Conservation (phyloP, 1,139 yeast species). For the Kazachstania sp. region DNA sequence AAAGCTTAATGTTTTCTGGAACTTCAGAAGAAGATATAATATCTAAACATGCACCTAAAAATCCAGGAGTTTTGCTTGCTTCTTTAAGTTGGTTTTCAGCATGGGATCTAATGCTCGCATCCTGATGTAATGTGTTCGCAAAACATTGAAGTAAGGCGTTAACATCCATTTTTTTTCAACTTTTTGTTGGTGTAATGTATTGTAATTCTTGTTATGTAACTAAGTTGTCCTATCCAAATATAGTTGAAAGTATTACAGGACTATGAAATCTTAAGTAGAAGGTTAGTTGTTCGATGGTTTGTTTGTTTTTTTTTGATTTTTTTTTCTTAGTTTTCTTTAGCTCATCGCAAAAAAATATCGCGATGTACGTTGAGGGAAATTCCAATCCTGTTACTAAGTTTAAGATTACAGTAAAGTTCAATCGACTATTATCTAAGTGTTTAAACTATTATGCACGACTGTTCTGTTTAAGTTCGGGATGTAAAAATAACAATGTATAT, state of each 20-base stretch:
- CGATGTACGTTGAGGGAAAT: not conserved
- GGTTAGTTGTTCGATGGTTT: too few relatives aligned
- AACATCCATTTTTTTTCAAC: constrained; percentile 47
- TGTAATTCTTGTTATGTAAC: not conserved
- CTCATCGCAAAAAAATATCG: not conserved
- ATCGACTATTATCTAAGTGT: not conserved
- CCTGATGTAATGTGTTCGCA: constrained; percentile 69
- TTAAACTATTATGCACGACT: too few relatives aligned
- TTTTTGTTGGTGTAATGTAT: not conserved
- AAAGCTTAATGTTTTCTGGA: constrained; percentile 52
- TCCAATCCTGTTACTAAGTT: too few relatives aligned
- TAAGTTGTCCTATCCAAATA: not conserved
- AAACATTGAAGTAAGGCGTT: constrained; percentile 64
- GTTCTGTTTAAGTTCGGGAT: too few relatives aligned
- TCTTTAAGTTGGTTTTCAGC: constrained; percentile 63
- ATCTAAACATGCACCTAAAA: constrained; percentile 75
- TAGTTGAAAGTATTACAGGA: too few relatives aligned
- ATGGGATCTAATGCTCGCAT: constrained; percentile 49
- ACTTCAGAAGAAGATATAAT: constrained; percentile 52
- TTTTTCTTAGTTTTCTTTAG: not conserved
- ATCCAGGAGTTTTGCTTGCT: constrained; percentile 55
- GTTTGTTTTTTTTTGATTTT: not conserved
- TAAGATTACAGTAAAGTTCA: not conserved
- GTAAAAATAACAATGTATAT: too few relatives aligned
- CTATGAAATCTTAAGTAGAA: too few relatives aligned